Evolutionary conservation across 768 basidiomycete species (phyloP), one percentile per base, ranked within the genome.

Genomic region (Boletus barrowsii): DNA sequence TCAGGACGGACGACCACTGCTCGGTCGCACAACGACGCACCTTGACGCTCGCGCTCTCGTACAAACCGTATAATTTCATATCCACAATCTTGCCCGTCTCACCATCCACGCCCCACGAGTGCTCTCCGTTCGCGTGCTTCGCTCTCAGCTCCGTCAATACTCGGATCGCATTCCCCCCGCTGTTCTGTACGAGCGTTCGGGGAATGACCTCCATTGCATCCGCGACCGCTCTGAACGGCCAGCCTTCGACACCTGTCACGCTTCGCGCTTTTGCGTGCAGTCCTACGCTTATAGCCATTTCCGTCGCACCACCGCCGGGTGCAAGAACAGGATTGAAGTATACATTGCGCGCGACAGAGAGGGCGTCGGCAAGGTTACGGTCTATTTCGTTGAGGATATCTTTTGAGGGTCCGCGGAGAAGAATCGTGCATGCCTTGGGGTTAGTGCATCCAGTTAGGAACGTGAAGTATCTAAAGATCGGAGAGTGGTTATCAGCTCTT

Each of bases 201-300:
- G 97, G 97, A 61, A 98, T 96, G 53, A 98, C 93, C 72, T 98
- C 96, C 82, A 98, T 87, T 32, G 97, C 94, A 62, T 98, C 97
- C 0, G 90, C 90, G 11, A 98, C 93, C 24, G 95, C 93, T 42
- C 88, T 76, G 75, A 87, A 95, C 9, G 94, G 93, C 79, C 90
- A 93, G 1, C 87, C 89, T 68, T 95, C 93, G 15, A 94, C 88
- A 15, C 97, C 96, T 13, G 85, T 85, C 54, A 97, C 79, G 42
- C 76, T 84, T 15, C 88, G 79, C 20, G 90, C 90, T 69, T 87
- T 90, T 9, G 81, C 79, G 45, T 89, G 88, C 60, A 98, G 72
- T 1, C 88, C 92, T 4, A 97, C 92, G 35, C 86, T 86, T 71
- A 98, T 86, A 0, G 96, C 96, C 93, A 98, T 98, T 76, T 99